phyloP scores from a whole-genome alignment of 1,284 basidiomycete species.

The Malassezia cuniculi region DNA sequence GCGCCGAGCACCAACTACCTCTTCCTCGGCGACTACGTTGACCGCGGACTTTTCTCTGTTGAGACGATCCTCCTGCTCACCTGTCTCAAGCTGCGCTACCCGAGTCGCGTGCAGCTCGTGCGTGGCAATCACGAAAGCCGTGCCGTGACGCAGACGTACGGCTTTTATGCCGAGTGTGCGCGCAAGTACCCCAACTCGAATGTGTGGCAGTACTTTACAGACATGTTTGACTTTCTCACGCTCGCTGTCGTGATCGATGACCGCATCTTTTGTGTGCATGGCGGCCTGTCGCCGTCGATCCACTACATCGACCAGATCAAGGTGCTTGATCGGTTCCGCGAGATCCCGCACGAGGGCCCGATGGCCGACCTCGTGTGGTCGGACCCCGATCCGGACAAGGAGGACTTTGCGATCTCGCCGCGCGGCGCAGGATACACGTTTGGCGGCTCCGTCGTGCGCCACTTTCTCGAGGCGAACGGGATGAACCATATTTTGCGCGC shows the following conservation, averaged over 20 bases:
- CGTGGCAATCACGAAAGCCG: slow-evolving; percentile 95
- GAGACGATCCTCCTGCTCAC: slow-evolving; percentile 95
- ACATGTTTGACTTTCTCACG: slow-evolving; percentile 99
- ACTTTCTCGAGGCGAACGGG: slow-evolving; percentile 75
- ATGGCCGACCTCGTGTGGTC: slow-evolving; percentile 99
- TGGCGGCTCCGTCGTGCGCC: slow-evolving; percentile 93
- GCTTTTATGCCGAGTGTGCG: slow-evolving; percentile 96
- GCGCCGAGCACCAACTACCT: slow-evolving; percentile 95
- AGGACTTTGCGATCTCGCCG: slow-evolving; percentile 96
- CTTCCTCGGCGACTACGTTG: slow-evolving; percentile 76
- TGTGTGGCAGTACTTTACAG: slow-evolving; percentile 98
- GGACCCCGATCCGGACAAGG: slow-evolving; percentile 96
- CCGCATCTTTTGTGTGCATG: slow-evolving; percentile 97
- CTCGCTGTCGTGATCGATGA: slow-evolving; percentile 96
- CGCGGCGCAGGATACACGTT: slow-evolving; percentile 98
- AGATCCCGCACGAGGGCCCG: slow-evolving; percentile 97
- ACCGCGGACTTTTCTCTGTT: slow-evolving; percentile 90
- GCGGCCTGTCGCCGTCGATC: slow-evolving; percentile 89
- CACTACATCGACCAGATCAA: slow-evolving; percentile 99
- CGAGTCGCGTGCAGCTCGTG: slow-evolving; percentile 90
- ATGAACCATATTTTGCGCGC: slow-evolving; percentile 97
- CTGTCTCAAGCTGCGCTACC: slow-evolving; percentile 91
- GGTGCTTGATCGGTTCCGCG: slow-evolving; percentile 96
- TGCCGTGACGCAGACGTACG: slow-evolving; percentile 98
- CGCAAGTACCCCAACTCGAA: slow-evolving; percentile 81